A percentile compares a stretch with the other conserved stretches of the same genome.
These are phyloP conservation scores for Botrytis porri DNA, from an alignment of 2,329 filamentous ascomycete genomes.

Conservation along the genomic window DNA sequence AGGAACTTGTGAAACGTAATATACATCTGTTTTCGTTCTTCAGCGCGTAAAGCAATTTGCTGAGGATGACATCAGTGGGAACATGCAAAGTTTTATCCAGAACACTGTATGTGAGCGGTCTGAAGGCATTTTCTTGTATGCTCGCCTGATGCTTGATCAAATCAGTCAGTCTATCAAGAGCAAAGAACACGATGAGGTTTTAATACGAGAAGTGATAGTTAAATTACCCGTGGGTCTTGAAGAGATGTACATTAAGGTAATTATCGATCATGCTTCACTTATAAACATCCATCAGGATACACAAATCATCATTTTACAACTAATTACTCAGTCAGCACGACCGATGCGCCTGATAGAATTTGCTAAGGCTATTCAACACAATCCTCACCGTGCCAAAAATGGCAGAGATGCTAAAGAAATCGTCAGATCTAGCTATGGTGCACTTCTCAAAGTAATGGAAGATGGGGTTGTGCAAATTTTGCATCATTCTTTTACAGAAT, in stretches of 20 bases:
- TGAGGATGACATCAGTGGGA: background rate
- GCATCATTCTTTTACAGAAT: conserved; percentile 50
- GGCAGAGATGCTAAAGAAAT: conserved; percentile 38
- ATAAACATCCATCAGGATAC: conserved; percentile 15
- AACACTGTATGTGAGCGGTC: conserved; percentile 6
- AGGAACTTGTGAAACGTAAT: conserved; percentile 41
- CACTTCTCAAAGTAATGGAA: conserved; percentile 45
- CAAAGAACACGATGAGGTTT: background rate
- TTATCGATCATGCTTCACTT: conserved; percentile 23
- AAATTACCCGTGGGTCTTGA: conserved; percentile 29
- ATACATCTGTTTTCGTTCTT: conserved; percentile 16
- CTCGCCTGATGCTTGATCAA: conserved; percentile 18
- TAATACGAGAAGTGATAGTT: background rate
- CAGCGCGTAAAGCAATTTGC: background rate
- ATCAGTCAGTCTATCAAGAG: background rate
- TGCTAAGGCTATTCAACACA: conserved; percentile 2
- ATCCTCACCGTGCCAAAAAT: background rate
- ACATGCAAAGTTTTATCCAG: background rate
- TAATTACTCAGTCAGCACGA: conserved; percentile 29
- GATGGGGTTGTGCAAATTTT: conserved; percentile 46
- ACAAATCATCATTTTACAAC: conserved; percentile 29
- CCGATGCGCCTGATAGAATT: conserved; percentile 27
- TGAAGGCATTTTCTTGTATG: conserved; percentile 17
- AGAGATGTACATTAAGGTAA: conserved; percentile 33
- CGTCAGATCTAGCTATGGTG: conserved; percentile 41